phyloP scores from a whole-genome alignment of 208 protist species.

The Leishmania gerbilli region DNA sequence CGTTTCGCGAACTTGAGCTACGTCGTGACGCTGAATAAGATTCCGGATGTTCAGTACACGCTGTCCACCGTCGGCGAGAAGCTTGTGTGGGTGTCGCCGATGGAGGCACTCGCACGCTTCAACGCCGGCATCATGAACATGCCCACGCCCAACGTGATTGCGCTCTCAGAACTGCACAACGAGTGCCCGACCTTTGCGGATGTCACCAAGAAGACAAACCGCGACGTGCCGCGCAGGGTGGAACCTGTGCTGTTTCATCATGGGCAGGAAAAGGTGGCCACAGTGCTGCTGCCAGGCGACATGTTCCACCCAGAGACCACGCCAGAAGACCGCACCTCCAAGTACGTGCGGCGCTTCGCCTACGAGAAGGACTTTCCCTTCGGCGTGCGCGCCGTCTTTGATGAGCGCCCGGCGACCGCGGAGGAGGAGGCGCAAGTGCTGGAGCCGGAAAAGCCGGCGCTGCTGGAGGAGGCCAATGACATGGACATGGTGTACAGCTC shows the following conservation, averaged over 20 bases:
- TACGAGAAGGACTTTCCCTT: slow-evolving; percentile 89
- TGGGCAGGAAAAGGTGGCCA: slow-evolving; percentile 71
- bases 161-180: slow-evolving; percentile 83
- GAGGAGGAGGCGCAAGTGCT: slow-evolving; percentile 49
- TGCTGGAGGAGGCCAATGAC: slow-evolving; percentile 85
- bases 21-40: slow-evolving; percentile 72
- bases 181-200: slow-evolving; percentile 81
- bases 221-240: slow-evolving; percentile 42
- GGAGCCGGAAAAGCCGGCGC: slow-evolving; percentile 50
- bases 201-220: slow-evolving; percentile 58
- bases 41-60: slow-evolving; percentile 81
- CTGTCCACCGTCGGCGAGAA: slow-evolving; percentile 71
- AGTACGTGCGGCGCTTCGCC: slow-evolving; percentile 78
- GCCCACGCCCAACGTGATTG: slow-evolving; percentile 86
- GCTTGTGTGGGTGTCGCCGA: slow-evolving; percentile 89
- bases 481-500: slow-evolving; percentile 81
- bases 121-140: slow-evolving; percentile 92
- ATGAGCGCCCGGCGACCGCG: slow-evolving; percentile 64
- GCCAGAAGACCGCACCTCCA: slow-evolving; percentile 56
- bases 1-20: slow-evolving; percentile 83
- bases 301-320: slow-evolving; percentile 68
- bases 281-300: slow-evolving; percentile 84
- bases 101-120: slow-evolving; percentile 89
- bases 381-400: slow-evolving; percentile 85
- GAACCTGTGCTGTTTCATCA: slow-evolving; percentile 76